These are phyloP conservation scores for Toxoplasma gondii DNA, from an alignment of 169 alveolate species.

Conservation along the genomic window DNA sequence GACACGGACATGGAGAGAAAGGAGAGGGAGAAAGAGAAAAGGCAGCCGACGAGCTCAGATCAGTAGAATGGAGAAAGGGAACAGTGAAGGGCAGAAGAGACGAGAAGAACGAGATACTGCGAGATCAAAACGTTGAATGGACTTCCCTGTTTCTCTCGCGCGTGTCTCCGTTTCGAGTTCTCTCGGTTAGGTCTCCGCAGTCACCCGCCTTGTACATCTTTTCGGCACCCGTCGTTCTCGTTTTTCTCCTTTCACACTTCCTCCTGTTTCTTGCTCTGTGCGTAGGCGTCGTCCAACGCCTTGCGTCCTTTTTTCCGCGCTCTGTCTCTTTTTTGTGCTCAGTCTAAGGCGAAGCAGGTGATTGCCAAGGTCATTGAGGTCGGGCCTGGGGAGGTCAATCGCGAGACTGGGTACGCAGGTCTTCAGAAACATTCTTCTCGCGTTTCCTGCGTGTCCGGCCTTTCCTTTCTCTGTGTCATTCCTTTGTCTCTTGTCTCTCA, in stretches of 20 bases:
- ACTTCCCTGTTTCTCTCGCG: neutral
- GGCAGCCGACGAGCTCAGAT: no score
- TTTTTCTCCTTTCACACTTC: no score
- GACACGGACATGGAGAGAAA: neutral
- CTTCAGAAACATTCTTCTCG: neutral
- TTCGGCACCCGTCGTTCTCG: neutral
- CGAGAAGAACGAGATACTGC: neutral
- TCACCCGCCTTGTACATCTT: neutral
- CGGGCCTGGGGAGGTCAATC: conserved; percentile 48
- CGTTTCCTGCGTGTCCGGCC: neutral
- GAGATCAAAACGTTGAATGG: neutral
- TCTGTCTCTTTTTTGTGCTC: neutral
- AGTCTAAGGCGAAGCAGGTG: conserved; percentile 40
- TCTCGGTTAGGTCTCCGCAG: neutral
- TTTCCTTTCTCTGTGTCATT: neutral
- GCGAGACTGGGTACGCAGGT: conserved; percentile 37
- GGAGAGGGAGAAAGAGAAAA: no score
- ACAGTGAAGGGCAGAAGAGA: no score
- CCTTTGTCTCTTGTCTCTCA: neutral
- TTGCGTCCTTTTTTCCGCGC: neutral
- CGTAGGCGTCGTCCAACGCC: no score
- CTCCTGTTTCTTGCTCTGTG: no score
- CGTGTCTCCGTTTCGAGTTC: neutral
- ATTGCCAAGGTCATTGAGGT: conserved; percentile 48
- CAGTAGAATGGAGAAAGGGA: no score